These are phyloP conservation scores for Capsicum rhomboideum DNA, from an alignment of 257 asterid species.

Conservation along the genomic window DNA sequence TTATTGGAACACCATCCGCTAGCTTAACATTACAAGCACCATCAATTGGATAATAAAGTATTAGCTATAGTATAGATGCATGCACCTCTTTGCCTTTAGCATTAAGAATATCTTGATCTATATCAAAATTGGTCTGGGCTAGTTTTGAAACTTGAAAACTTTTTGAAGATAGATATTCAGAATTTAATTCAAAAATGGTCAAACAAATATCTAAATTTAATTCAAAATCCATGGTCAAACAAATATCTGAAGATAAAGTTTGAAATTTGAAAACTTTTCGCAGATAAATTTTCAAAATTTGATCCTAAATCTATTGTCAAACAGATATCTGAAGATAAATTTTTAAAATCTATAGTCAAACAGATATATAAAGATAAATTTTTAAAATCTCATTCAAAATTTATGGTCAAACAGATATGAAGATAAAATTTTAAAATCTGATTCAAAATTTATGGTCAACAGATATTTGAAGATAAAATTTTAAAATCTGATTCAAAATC, in stretches of 20 bases:
- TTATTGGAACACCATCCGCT: constrained; percentile 31
- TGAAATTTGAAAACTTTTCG: too few species aligned
- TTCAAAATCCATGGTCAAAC: background rate
- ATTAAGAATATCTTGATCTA: background rate
- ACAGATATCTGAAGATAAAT: background rate
- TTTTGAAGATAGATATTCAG: background rate
- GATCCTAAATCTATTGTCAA: too few species aligned
- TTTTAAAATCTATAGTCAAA: too few species aligned
- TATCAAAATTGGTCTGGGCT: too few species aligned
- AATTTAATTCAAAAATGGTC: background rate
- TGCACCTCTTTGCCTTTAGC: background rate
- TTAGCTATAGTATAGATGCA: background rate
- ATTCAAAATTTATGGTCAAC: background rate
- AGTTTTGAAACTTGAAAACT: background rate
- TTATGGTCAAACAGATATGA: background rate
- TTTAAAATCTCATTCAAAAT: background rate
- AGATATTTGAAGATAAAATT: background rate
- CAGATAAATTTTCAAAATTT: too few species aligned
- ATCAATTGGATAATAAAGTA: background rate
- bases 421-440: background rate
- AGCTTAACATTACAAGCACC: constrained; percentile 7
- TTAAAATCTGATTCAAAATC: too few species aligned
- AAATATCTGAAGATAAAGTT: background rate
- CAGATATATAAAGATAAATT: background rate
- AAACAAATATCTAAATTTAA: background rate